These are phyloP conservation scores for Lotus japonicus DNA, from an alignment of 306 rosid species.

Conservation along the genomic window DNA sequence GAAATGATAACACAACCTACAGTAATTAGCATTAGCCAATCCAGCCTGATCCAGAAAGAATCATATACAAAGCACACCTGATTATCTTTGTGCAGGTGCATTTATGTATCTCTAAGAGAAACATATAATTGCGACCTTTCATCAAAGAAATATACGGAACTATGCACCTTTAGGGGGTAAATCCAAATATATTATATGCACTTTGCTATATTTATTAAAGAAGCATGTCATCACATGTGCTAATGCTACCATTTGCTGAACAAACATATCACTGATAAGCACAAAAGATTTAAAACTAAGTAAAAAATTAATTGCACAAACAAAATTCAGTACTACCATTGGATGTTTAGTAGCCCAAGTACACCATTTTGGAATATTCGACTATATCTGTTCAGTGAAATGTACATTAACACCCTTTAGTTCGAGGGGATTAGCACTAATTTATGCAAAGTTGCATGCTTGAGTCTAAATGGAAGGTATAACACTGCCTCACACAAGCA, in stretches of 20 bases:
- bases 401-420: background rate
- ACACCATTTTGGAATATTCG: too few species aligned
- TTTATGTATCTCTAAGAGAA: too few species aligned
- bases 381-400: too few species aligned
- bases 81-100: constrained; percentile 5
- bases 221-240: background rate
- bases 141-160: too few species aligned
- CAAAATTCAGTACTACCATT: too few species aligned
- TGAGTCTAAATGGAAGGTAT: constrained; percentile 1
- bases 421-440: background rate
- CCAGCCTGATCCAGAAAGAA: background rate
- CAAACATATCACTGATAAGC: background rate
- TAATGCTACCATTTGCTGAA: background rate
- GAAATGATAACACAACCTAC: background rate
- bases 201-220: background rate
- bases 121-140: too few species aligned
- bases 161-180: too few species aligned
- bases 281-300: background rate
- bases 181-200: too few species aligned
- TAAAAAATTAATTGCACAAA: background rate
- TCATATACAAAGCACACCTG: background rate
- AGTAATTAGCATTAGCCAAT: background rate
- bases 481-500: background rate
- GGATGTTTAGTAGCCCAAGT: too few species aligned
- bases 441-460: constrained; percentile 20